Conservation (phyloP, 345 rosid species). For the Streptanthus diversifolius region DNA sequence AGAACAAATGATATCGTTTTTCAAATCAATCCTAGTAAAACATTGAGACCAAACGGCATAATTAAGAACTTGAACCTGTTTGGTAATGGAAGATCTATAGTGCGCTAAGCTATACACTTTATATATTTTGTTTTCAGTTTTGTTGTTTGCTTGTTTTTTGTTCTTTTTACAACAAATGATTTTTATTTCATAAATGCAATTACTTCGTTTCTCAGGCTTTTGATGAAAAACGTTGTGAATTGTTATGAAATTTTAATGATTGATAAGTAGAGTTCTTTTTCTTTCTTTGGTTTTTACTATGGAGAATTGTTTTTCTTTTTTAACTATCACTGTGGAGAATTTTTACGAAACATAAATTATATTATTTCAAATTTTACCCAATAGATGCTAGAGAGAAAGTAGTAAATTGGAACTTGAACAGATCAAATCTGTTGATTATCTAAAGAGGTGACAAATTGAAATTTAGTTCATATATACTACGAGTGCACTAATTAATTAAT, state of each 20-base stretch:
- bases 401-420: neutral
- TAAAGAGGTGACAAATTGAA: neutral
- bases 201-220: neutral
- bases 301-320: neutral
- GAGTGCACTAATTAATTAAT: conserved; percentile 1
- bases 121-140: neutral
- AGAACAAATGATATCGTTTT: neutral
- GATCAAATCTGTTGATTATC: neutral
- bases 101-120: neutral
- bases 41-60: neutral
- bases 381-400: neutral
- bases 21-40: neutral
- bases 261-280: neutral
- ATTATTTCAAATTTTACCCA: neutral
- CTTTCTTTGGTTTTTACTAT: neutral
- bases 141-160: neutral
- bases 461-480: neutral
- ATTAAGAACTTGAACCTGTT: neutral
- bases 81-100: neutral
- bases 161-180: neutral
- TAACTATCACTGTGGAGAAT: neutral
- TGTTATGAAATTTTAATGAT: neutral
- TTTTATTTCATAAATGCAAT: neutral
- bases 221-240: neutral
- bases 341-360: neutral